Conservation (phyloP, 371 early-diverging fungal species). For the Mucor piriformis region DNA sequence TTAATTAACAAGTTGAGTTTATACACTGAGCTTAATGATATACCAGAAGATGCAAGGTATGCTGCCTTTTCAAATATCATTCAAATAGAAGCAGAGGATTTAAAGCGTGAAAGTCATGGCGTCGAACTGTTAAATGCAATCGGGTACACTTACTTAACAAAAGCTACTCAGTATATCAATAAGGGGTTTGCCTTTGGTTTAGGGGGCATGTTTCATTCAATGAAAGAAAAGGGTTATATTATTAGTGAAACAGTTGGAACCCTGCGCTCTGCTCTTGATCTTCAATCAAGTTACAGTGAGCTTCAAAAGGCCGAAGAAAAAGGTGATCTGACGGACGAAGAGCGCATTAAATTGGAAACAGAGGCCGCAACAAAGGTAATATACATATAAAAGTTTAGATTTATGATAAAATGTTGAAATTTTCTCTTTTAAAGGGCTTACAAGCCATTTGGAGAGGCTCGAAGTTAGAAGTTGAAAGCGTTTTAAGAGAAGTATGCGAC, state of each 20-base stretch:
- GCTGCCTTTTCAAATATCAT: slow-evolving; percentile 72
- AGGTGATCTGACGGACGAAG: slow-evolving; percentile 63
- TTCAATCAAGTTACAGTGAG: slow-evolving; percentile 86
- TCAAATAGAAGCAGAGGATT: slow-evolving; percentile 81
- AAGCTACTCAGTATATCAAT: slow-evolving; percentile 85
- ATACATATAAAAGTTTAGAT: background rate
- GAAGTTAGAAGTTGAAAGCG: slow-evolving; percentile 92
- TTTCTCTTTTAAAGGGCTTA: slow-evolving; percentile 60
- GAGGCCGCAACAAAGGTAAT: slow-evolving; percentile 72
- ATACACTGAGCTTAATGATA: slow-evolving; percentile 72
- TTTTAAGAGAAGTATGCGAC: slow-evolving; percentile 91
- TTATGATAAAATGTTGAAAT: background rate
- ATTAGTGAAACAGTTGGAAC: slow-evolving; percentile 90
- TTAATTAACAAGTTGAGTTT: slow-evolving; percentile 71
- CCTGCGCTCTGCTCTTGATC: slow-evolving; percentile 85
- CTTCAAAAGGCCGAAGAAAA: slow-evolving; percentile 88
- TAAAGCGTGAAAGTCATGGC: slow-evolving; percentile 90
- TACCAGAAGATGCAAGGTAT: slow-evolving; percentile 25
- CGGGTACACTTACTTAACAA: slow-evolving; percentile 86
- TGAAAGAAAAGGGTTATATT: slow-evolving; percentile 83
- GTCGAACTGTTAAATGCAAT: slow-evolving; percentile 92
- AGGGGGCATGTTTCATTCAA: slow-evolving; percentile 68
- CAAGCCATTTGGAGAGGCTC: slow-evolving; percentile 94
- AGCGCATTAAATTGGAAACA: slow-evolving; percentile 68
- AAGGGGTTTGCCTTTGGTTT: slow-evolving; percentile 75